Percentiles rank a stretch among this genome's conserved stretches.
These are phyloP conservation scores for Trichoderma guizhouense DNA, from an alignment of 2,329 filamentous ascomycete species.

Conservation along the genomic window DNA sequence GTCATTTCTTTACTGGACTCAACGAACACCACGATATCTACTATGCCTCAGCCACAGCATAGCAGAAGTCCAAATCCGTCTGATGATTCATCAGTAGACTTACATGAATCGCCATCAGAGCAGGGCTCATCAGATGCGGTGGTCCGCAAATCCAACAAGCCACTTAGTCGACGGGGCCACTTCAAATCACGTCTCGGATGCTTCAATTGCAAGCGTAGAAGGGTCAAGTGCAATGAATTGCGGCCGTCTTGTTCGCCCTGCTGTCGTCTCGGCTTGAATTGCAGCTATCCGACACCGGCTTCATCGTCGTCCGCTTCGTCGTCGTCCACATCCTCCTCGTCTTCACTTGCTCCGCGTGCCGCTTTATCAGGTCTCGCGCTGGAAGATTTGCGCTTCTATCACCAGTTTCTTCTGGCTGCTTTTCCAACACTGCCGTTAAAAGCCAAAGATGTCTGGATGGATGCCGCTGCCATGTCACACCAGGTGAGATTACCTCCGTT, in stretches of 20 bases:
- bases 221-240: slow-evolving; percentile 33
- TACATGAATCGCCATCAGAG: background rate
- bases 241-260: slow-evolving; percentile 32
- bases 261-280: slow-evolving; percentile 32
- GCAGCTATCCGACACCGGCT: slow-evolving; percentile 30
- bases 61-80: slow-evolving; percentile 10
- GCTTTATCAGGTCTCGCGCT: slow-evolving; percentile 31
- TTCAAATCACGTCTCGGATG: slow-evolving; percentile 33
- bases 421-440: slow-evolving; percentile 36
- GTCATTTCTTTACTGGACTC: background rate
- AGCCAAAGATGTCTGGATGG: slow-evolving; percentile 32
- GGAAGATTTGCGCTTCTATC: slow-evolving; percentile 48
- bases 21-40: background rate
- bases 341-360: slow-evolving; percentile 14
- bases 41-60: slow-evolving; percentile 10
- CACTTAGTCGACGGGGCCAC: slow-evolving; percentile 25
- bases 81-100: slow-evolving; percentile 15
- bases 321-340: background rate
- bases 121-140: background rate
- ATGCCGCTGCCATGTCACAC: slow-evolving; percentile 36
- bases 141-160: background rate
- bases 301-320: background rate
- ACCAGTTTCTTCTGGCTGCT: slow-evolving; percentile 46
- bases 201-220: slow-evolving; percentile 32
- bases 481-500: slow-evolving; percentile 24